Percentiles rank a stretch among this genome's conserved stretches.
Conservation (phyloP, 225 moss, liverwort and hornwort species). For the Polytrichum formosum region DNA sequence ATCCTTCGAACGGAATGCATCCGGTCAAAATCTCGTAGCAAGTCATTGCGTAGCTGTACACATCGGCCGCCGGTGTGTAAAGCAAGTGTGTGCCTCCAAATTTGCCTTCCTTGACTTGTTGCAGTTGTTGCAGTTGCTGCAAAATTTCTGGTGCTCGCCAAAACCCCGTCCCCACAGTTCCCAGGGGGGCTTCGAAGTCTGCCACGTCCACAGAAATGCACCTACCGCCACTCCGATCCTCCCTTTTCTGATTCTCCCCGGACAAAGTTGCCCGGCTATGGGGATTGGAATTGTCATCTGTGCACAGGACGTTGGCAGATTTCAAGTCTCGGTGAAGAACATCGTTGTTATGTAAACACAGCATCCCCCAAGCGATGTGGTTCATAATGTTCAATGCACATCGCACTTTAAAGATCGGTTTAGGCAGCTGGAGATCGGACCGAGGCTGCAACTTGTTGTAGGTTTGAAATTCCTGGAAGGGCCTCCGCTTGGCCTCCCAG, state of each 20-base stretch:
- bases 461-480: no score
- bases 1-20: constrained; percentile 23
- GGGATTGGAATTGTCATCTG: not conserved
- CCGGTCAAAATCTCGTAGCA: constrained; percentile 50
- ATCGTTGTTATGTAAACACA: not conserved
- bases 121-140: not conserved
- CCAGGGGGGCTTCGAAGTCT: not conserved
- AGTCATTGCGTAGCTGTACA: constrained; percentile 48
- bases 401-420: not conserved
- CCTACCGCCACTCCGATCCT: no score
- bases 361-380: constrained; percentile 1
- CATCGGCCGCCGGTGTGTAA: constrained; percentile 18
- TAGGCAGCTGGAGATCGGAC: not conserved
- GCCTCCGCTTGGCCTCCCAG: no score
- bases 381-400: not conserved
- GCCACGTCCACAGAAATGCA: not conserved
- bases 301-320: constrained; percentile 1
- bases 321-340: not conserved
- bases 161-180: constrained; percentile 4
- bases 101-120: not conserved
- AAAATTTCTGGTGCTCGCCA: constrained; percentile 9
- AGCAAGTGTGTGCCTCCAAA: not conserved
- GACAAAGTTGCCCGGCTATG: not conserved
- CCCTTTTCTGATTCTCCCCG: no score
- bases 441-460: no score